phyloP scores from a whole-genome alignment of 2,329 filamentous ascomycete species.

The Colletotrichum agaves region DNA sequence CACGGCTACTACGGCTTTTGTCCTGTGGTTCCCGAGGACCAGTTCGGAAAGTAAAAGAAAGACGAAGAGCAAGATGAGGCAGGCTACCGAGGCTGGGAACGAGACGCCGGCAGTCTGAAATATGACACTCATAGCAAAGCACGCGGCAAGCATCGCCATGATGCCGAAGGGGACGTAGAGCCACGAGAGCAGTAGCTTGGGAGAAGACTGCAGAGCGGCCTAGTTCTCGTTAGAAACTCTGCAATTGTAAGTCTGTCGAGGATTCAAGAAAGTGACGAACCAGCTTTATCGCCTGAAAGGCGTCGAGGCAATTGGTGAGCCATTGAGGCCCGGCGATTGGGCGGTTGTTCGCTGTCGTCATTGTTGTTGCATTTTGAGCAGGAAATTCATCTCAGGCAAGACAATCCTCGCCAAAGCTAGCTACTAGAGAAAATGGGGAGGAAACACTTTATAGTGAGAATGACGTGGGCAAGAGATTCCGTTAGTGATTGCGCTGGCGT shows the following conservation, averaged over 20 bases:
- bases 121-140: slow-evolving; percentile 57
- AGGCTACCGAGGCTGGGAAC: slow-evolving; percentile 70
- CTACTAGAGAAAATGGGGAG: neutral
- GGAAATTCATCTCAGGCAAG: neutral
- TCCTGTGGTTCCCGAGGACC: slow-evolving; percentile 59
- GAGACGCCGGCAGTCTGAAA: slow-evolving; percentile 59
- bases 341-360: slow-evolving; percentile 12
- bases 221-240: neutral
- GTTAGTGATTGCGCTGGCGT: neutral
- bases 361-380: neutral
- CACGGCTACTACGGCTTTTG: slow-evolving; percentile 57
- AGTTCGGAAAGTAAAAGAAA: slow-evolving; percentile 58
- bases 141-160: slow-evolving; percentile 51
- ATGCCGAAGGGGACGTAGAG: slow-evolving; percentile 61
- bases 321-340: slow-evolving; percentile 1
- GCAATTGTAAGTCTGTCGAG: accelerated
- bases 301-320: slow-evolving; percentile 1
- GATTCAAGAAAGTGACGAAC: neutral
- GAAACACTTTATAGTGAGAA: neutral
- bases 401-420: accelerated
- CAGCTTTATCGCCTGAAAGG: slow-evolving; percentile 21
- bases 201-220: slow-evolving; percentile 31
- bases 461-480: slow-evolving; percentile 2
- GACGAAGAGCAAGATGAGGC: slow-evolving; percentile 65
- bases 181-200: slow-evolving; percentile 53